Percentiles rank a stretch among this genome's conserved stretches.
These are phyloP conservation scores for Ammopiptanthus mongolicus DNA, from an alignment of 306 rosid genomes.

Conservation along the genomic window DNA sequence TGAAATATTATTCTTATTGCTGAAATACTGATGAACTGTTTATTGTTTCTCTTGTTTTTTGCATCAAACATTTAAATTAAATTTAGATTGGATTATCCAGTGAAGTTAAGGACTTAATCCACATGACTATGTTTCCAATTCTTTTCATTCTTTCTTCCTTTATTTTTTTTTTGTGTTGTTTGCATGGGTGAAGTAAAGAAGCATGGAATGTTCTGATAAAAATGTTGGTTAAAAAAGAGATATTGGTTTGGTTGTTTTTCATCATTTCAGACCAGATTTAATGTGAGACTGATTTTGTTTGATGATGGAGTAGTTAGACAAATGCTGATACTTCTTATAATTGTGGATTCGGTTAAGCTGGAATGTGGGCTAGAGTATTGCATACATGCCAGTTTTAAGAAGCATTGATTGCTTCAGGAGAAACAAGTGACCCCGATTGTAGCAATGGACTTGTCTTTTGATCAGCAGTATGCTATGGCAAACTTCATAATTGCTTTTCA, in stretches of 20 bases:
- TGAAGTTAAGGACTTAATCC: slow-evolving; percentile 1
- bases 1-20: neutral
- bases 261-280: neutral
- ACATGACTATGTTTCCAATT: neutral
- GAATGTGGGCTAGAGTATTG: slow-evolving; percentile 4
- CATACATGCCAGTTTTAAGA: neutral
- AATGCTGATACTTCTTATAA: neutral
- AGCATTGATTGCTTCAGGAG: neutral
- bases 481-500: neutral
- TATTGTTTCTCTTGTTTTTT: slow-evolving; percentile 9
- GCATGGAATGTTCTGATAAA: neutral
- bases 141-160: neutral
- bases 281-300: neutral
- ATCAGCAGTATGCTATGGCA: neutral
- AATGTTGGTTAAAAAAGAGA: neutral
- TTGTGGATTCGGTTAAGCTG: neutral
- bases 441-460: slow-evolving; percentile 7
- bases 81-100: slow-evolving; percentile 2
- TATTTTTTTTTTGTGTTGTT: neutral
- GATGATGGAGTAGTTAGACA: slow-evolving; percentile 7
- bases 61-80: neutral
- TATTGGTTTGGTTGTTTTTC: neutral
- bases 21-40: slow-evolving; percentile 2
- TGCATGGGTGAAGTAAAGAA: neutral
- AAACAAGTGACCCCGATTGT: neutral